Evolutionary conservation across 1,284 basidiomycete species (phyloP).

Genomic region (Fomes fomentarius): DNA sequence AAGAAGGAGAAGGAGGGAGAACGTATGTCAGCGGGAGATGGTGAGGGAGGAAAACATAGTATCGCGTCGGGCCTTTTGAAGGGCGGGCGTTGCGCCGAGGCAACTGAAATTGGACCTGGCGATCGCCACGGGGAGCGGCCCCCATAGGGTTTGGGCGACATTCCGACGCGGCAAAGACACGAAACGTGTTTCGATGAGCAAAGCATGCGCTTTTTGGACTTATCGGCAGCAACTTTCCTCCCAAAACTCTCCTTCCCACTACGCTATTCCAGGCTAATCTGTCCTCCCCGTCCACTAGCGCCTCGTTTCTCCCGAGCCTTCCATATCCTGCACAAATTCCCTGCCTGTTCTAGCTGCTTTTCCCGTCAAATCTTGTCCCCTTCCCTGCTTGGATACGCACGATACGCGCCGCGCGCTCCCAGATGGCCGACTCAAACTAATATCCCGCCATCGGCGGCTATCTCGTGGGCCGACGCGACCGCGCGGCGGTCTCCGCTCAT

Average conservation of each 20-base stretch:
- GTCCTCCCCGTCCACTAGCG: constrained; percentile 7
- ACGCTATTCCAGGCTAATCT: constrained; percentile 18
- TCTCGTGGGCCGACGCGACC: constrained; percentile 16
- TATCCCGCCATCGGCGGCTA: constrained; percentile 25
- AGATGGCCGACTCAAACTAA: constrained; percentile 25
- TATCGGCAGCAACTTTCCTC: constrained; percentile 29
- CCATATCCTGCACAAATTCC: constrained; percentile 15
- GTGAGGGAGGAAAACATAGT: constrained; percentile 37
- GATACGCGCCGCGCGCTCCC: constrained; percentile 15
- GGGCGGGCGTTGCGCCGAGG: constrained; percentile 43
- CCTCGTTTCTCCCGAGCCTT: constrained; percentile 14
- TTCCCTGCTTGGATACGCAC: constrained; percentile 13
- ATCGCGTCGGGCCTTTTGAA: constrained; percentile 39
- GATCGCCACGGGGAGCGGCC: constrained; percentile 50
- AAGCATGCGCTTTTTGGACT: constrained; percentile 35
- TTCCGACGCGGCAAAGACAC: constrained; percentile 51
- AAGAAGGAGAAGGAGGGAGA: constrained; percentile 21
- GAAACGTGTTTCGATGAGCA: constrained; percentile 61
- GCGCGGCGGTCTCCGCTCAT: background rate
- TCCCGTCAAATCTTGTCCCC: constrained; percentile 9
- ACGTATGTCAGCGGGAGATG: constrained; percentile 29
- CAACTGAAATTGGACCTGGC: constrained; percentile 47
- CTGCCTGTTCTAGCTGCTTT: constrained; percentile 12
- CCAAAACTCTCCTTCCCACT: constrained; percentile 21
- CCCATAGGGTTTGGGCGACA: constrained; percentile 42